These are phyloP conservation scores for Tillandsia leiboldiana DNA, from an alignment of 176 grass and related monocot genomes.

Conservation along the genomic window DNA sequence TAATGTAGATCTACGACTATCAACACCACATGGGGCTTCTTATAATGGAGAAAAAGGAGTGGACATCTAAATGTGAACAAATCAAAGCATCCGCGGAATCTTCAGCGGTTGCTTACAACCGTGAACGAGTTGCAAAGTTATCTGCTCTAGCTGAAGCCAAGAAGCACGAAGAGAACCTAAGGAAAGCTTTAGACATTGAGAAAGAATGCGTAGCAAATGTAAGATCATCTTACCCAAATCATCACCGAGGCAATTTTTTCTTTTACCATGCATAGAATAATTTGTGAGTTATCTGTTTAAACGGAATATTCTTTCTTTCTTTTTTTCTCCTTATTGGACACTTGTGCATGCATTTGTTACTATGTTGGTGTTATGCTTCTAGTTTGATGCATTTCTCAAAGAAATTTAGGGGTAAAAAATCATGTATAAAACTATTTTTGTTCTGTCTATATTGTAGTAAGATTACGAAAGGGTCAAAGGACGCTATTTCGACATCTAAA, in stretches of 20 bases:
- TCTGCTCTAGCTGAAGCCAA: constrained; percentile 59
- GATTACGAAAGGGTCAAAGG: not conserved
- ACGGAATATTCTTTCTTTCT: not conserved
- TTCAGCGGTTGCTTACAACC: constrained; percentile 52
- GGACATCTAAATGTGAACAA: constrained; percentile 56
- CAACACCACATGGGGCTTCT: constrained; percentile 83
- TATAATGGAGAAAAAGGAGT: constrained; percentile 64
- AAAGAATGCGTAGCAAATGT: constrained; percentile 75
- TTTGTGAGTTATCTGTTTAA: not conserved
- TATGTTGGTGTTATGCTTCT: too few relatives aligned
- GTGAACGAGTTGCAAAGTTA: constrained; percentile 43
- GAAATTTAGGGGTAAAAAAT: too few relatives aligned
- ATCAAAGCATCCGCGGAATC: constrained; percentile 49
- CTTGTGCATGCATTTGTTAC: too few relatives aligned
- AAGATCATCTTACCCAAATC: constrained; percentile 19
- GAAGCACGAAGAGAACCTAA: constrained; percentile 56
- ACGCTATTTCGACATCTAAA: not conserved
- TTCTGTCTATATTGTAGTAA: too few relatives aligned
- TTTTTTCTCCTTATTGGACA: too few relatives aligned
- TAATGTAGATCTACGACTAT: constrained; percentile 65
- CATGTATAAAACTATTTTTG: too few relatives aligned
- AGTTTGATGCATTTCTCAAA: too few relatives aligned
- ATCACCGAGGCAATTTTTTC: not conserved
- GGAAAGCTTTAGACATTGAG: constrained; percentile 64
- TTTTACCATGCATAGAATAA: not conserved